Evolutionary conservation across 331 rosid species (phyloP).

Genomic region (Saraca asoca): DNA sequence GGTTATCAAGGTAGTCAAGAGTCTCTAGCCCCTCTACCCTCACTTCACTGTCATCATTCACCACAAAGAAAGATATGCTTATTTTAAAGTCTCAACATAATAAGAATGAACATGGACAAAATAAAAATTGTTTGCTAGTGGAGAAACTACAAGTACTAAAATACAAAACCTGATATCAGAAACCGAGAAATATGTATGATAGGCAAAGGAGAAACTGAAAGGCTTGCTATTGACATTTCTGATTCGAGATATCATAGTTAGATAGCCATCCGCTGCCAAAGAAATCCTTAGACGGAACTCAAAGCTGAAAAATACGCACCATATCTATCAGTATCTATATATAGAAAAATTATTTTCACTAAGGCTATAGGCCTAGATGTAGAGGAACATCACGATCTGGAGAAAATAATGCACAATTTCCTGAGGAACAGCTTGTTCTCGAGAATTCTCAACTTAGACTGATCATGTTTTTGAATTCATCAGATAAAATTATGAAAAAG

Average conservation of each 20-base stretch:
- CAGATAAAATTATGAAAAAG: background rate
- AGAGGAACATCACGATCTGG: background rate
- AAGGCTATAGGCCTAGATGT: no score
- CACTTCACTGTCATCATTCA: slow-evolving; percentile 70
- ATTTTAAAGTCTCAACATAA: background rate
- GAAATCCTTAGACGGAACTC: slow-evolving; percentile 81
- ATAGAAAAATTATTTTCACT: background rate
- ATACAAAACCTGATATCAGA: slow-evolving; percentile 77
- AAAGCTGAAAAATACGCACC: slow-evolving; percentile 51
- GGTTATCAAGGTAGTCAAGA: slow-evolving; percentile 79
- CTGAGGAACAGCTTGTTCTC: background rate
- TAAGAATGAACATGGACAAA: background rate
- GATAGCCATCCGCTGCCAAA: slow-evolving; percentile 65
- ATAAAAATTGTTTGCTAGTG: no score
- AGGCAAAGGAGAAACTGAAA: slow-evolving; percentile 81
- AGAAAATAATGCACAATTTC: background rate
- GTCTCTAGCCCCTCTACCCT: slow-evolving; percentile 94
- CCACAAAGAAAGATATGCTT: slow-evolving; percentile 14
- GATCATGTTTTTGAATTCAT: background rate
- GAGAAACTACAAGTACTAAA: background rate
- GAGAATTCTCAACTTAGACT: no score
- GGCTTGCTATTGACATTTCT: slow-evolving; percentile 79
- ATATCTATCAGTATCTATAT: background rate
- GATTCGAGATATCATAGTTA: slow-evolving; percentile 65
- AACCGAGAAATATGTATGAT: slow-evolving; percentile 70